Conservation (phyloP, 2,329 filamentous ascomycete genomes). For the Penicillium sp. region DNA sequence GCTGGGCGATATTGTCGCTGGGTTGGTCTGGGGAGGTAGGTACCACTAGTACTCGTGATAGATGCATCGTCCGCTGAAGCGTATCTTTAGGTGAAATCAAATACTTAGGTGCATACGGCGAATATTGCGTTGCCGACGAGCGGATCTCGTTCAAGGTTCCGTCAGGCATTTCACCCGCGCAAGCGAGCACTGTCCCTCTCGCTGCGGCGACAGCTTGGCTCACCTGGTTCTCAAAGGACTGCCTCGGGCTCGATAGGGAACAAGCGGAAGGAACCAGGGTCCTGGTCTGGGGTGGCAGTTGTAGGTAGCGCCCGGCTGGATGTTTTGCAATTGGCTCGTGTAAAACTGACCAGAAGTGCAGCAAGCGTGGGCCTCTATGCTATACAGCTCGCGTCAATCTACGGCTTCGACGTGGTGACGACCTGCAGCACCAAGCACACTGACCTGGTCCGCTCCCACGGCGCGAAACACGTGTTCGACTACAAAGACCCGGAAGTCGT, state of each 20-base stretch:
- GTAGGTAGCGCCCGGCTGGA: conserved; percentile 30
- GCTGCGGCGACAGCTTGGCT: conserved; percentile 47
- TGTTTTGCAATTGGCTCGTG: not conserved
- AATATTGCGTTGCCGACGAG: conserved; percentile 49
- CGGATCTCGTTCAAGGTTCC: conserved; percentile 49
- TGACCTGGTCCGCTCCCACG: conserved; percentile 37
- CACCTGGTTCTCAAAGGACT: conserved; percentile 45
- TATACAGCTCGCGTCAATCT: conserved; percentile 40
- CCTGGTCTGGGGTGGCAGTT: conserved; percentile 53
- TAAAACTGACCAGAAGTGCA: conserved; percentile 14
- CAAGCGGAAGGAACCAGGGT: conserved; percentile 28
- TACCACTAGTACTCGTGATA: not conserved
- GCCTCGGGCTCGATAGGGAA: conserved; percentile 39
- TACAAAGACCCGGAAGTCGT: conserved; percentile 46
- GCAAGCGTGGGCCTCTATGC: conserved; percentile 47
- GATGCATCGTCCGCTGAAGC: no score
- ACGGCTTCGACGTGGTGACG: conserved; percentile 41
- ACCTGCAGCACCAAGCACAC: conserved; percentile 43
- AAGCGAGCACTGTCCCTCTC: conserved; percentile 48
- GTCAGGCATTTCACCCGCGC: conserved; percentile 28
- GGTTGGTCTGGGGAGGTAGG: conserved; percentile 39
- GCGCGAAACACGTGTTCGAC: conserved; percentile 46
- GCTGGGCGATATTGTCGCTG: conserved; percentile 41
- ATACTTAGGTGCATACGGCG: conserved; percentile 45
- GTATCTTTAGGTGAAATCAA: conserved; percentile 7